These are phyloP conservation scores for Adiantum capillusveneris DNA, from an alignment of 75 land plant genomes.

Conservation along the genomic window DNA sequence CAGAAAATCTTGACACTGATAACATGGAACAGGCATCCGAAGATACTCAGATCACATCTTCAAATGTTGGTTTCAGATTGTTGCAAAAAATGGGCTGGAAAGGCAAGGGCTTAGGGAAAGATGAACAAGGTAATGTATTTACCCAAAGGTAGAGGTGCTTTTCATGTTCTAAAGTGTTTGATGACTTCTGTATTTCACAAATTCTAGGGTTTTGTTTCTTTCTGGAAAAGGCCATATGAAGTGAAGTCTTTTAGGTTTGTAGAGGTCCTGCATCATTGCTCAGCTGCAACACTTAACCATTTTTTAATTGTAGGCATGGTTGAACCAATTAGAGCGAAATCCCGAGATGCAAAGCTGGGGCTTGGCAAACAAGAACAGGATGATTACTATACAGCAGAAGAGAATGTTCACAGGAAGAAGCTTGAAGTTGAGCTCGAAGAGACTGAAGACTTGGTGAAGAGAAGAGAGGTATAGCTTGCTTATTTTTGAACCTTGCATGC, in stretches of 20 bases:
- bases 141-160: too few species aligned
- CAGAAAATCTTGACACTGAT: slow-evolving; percentile 75
- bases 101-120: slow-evolving; percentile 96
- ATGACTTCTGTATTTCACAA: too few species aligned
- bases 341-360: slow-evolving; percentile 89
- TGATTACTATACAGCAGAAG: slow-evolving; percentile 91
- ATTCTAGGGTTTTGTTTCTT: too few species aligned
- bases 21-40: slow-evolving; percentile 91
- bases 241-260: too few species aligned
- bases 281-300: too few species aligned
- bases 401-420: slow-evolving; percentile 83
- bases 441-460: slow-evolving; percentile 78
- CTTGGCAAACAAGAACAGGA: slow-evolving; percentile 98
- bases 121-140: slow-evolving; percentile 75
- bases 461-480: slow-evolving; percentile 75
- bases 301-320: slow-evolving; percentile 83
- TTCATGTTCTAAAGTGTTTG: too few species aligned
- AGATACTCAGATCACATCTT: slow-evolving; percentile 84
- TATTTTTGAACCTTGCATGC: slow-evolving; percentile 2
- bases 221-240: too few species aligned
- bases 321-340: slow-evolving; percentile 92
- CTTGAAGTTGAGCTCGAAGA: slow-evolving; percentile 87
- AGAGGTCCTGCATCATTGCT: too few species aligned
- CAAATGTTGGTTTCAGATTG: slow-evolving; percentile 89
- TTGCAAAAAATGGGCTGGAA: slow-evolving; percentile 99